Evolutionary conservation across 2,329 filamentous ascomycete genomes (phyloP), one percentile per base, ranked within the genome.

Genomic region (Exophiala dermatitidis): DNA sequence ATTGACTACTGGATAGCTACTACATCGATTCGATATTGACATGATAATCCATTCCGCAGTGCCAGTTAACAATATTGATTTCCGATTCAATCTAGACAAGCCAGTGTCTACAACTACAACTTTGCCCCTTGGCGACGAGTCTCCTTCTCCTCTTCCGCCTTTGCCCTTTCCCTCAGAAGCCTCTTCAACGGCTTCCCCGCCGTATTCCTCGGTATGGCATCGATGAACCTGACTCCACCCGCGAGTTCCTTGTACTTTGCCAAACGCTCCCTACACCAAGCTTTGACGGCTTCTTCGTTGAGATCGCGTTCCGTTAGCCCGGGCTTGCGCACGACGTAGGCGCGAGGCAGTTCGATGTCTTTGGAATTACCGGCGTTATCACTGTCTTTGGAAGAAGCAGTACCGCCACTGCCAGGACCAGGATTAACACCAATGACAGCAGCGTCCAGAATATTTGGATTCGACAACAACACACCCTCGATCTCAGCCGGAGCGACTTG

Each of bases 241-340:
- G 88, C 84, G 4, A 66, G 63, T 69, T 85, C 81, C 69, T 91
- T 88, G 2, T 80, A 72, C 0, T 76, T 71, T 0, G 81, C 80
- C 60, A 90, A 69, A 32, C 49, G 46, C 37, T 48, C 48, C 74
- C 71, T 7, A 67, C 57, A 69, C 26, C 44, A 60, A 57, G 63
- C 78, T 69, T 68, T 6, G 64, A 69, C 1, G 76, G 66, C 31
- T 76, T 66, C 60, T 0, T 73, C 68, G 6, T 71, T 9, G 67
- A 60, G 67, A 30, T 41, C 58, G 29, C 72, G 71, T 0, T 69
- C 63, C 8, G 72, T 67, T 0, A 66, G 62, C 0, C 63, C 63
- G 8, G 66, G 61, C 0, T 72, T 68, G 52, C 74, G 74, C 12
- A 77, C 73, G 6, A 78, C 65, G 60, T 75, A 77, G 0, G 74